These are phyloP conservation scores for Chrysochromulina tobinii DNA, from an alignment of 78 protist genomes.

Conservation along the genomic window DNA sequence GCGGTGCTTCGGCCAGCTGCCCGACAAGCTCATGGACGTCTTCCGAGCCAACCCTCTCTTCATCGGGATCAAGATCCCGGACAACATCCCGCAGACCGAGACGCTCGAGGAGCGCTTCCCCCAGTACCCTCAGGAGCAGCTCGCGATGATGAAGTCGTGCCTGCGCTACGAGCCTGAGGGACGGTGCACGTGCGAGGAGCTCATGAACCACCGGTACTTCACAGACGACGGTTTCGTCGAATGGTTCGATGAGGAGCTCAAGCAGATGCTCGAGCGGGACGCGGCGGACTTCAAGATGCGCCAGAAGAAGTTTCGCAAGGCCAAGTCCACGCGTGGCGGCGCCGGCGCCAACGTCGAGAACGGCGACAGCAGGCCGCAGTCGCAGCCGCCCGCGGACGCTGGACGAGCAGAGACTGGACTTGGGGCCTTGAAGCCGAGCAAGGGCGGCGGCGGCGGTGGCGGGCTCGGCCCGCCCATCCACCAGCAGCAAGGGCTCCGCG, in stretches of 20 bases:
- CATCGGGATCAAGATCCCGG: slow-evolving; percentile 38
- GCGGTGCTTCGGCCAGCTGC: slow-evolving; percentile 39
- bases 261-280: neutral
- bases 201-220: slow-evolving; percentile 25
- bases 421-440: too few species aligned
- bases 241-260: slow-evolving; percentile 21
- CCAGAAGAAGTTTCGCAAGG: neutral
- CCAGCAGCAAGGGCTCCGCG: too few species aligned
- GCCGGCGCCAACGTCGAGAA: neutral
- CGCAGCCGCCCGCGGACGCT: too few species aligned
- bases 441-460: too few species aligned
- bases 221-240: neutral
- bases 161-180: slow-evolving; percentile 4
- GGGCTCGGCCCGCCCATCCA: too few species aligned
- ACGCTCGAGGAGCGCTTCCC: slow-evolving; percentile 50
- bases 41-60: slow-evolving; percentile 53
- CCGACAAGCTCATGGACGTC: slow-evolving; percentile 19
- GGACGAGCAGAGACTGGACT: too few species aligned
- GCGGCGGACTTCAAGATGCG: neutral
- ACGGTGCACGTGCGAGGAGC: neutral
- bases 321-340: neutral
- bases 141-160: neutral
- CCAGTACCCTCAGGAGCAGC: neutral
- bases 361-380: neutral
- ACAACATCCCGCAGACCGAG: neutral